Conservation (phyloP, 2,329 filamentous ascomycete species). For the Penicillium sp. region DNA sequence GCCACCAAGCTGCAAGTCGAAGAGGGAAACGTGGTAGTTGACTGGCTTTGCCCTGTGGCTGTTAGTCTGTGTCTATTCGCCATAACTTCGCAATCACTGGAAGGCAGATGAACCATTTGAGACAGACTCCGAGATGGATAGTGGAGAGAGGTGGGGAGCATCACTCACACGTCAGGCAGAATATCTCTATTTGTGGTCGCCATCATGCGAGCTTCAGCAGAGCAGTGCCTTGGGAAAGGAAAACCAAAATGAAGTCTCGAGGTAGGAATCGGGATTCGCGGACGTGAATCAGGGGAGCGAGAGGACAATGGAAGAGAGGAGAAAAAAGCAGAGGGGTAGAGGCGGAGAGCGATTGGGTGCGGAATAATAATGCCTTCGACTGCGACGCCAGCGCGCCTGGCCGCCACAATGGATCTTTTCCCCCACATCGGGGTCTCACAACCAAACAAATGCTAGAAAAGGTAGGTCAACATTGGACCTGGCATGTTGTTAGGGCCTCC, state of each 20-base stretch:
- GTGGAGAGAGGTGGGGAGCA: conserved; percentile 5
- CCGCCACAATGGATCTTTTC: conserved; percentile 33
- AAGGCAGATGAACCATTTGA: not conserved
- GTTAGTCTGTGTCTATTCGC: conserved; percentile 9
- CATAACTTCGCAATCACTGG: too few relatives aligned
- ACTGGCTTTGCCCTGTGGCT: conserved; percentile 66
- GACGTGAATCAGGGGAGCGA: not conserved
- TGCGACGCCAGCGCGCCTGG: conserved; percentile 29
- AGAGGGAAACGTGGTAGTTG: conserved; percentile 82
- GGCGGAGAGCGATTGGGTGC: conserved; percentile 28
- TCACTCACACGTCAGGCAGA: conserved; percentile 45
- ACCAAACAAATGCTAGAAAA: too few relatives aligned
- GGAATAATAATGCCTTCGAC: conserved; percentile 21
- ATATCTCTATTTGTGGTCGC: conserved; percentile 45
- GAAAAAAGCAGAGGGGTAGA: conserved; percentile 27
- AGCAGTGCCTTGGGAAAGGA: conserved; percentile 36
- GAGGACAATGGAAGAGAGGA: not conserved
- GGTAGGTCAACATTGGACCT: too few relatives aligned
- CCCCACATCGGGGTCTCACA: conserved; percentile 33
- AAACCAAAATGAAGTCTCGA: conserved; percentile 18
- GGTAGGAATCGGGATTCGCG: conserved; percentile 12
- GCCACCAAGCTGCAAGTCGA: conserved; percentile 68
- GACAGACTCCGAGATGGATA: not conserved
- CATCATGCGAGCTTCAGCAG: conserved; percentile 45
- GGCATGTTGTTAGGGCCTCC: too few relatives aligned